Evolutionary conservation across 345 rosid species (phyloP).

Genomic region (Isatis tinctoria): DNA sequence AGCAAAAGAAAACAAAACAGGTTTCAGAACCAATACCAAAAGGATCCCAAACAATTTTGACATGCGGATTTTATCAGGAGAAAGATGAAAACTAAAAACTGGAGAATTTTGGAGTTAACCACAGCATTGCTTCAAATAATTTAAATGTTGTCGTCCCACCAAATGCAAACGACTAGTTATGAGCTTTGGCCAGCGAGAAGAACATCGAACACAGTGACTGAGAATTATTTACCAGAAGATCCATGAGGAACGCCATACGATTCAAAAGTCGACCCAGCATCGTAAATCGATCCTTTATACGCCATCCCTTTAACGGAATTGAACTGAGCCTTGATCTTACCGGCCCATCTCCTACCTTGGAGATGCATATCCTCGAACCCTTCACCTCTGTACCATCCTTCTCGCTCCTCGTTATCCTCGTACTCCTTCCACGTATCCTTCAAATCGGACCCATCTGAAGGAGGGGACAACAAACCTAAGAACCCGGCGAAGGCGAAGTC

Average conservation of each 20-base stretch:
- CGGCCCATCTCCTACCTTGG: constrained; percentile 87
- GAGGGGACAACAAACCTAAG: constrained; percentile 50
- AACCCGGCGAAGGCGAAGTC: constrained; percentile 79
- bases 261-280: constrained; percentile 75
- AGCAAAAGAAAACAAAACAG: not conserved
- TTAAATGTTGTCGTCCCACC: not conserved
- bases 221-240: constrained; percentile 52
- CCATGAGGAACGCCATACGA: constrained; percentile 86
- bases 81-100: too few relatives aligned
- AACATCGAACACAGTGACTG: not conserved
- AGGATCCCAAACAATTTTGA: not conserved
- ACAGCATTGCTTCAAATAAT: not conserved
- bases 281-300: constrained; percentile 69
- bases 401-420: constrained; percentile 52
- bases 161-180: not conserved
- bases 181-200: not conserved
- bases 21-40: not conserved
- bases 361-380: constrained; percentile 75
- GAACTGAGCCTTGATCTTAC: constrained; percentile 46
- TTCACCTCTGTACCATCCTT: constrained; percentile 76
- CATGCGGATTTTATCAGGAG: too few relatives aligned
- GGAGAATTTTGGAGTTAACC: too few relatives aligned
- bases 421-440: constrained; percentile 67
- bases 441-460: constrained; percentile 45
- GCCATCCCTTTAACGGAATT: constrained; percentile 49